phyloP scores from a whole-genome alignment of 2,329 filamentous ascomycete genomes.

The Colletotrichum simmondsii region DNA sequence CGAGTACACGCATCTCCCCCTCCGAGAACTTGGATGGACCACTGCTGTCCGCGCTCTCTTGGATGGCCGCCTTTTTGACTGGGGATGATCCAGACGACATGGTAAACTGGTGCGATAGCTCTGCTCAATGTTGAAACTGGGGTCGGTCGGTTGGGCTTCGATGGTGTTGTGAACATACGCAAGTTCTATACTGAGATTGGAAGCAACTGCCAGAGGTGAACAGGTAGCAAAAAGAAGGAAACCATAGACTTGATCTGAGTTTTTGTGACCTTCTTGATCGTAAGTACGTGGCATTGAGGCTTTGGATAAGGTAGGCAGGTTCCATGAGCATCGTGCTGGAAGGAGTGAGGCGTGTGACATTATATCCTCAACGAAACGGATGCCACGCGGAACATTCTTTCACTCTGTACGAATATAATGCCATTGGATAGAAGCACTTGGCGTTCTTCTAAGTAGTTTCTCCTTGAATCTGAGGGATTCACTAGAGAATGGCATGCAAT shows the following conservation, averaged over 20 bases:
- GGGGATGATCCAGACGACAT: background rate
- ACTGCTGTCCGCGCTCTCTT: background rate
- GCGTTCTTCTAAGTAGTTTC: no score
- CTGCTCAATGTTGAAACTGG: no score
- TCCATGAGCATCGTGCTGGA: background rate
- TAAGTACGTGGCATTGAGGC: no score
- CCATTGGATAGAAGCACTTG: background rate
- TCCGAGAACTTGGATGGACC: background rate
- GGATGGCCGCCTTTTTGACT: no score
- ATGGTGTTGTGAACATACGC: no score
- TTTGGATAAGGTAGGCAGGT: background rate
- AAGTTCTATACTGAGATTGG: background rate
- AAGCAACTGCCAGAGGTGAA: background rate
- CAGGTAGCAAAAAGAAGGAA: background rate
- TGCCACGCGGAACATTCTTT: no score
- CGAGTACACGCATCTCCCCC: background rate
- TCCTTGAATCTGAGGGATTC: background rate
- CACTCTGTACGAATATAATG: background rate
- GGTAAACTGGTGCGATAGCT: no score
- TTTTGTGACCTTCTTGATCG: background rate
- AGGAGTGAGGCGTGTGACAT: background rate
- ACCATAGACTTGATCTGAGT: rapidly evolving
- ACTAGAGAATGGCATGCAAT: background rate
- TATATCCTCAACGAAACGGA: background rate
- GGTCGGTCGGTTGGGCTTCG: no score